Conservation (phyloP, 805 yeast species). For the Pichia rugopelliculosa region DNA sequence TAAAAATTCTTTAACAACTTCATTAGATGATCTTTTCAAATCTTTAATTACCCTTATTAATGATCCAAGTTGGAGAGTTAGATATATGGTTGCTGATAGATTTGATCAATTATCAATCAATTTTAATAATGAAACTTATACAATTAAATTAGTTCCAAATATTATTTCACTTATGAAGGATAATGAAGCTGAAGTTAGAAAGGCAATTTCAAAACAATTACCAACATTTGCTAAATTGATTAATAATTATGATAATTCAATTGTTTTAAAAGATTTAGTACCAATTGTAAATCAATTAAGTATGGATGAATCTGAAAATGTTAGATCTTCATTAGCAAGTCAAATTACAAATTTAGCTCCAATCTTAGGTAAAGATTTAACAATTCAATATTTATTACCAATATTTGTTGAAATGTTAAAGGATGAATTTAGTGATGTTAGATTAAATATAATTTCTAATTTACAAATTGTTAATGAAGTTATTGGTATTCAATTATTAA, state of each 20-base stretch:
- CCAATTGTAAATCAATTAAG: slow-evolving; percentile 81
- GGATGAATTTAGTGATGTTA: slow-evolving; percentile 95
- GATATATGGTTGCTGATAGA: slow-evolving; percentile 96
- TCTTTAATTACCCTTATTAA: slow-evolving; percentile 64
- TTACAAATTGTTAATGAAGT: slow-evolving; percentile 89
- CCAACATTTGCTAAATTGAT: slow-evolving; percentile 63
- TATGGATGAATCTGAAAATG: slow-evolving; percentile 87
- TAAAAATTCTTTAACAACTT: slow-evolving; percentile 25
- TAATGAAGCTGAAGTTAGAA: slow-evolving; percentile 93
- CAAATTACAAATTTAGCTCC: slow-evolving; percentile 85
- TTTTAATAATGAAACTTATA: slow-evolving; percentile 50
- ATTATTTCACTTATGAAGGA: slow-evolving; percentile 78
- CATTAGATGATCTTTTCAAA: slow-evolving; percentile 54
- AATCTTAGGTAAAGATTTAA: slow-evolving; percentile 72
- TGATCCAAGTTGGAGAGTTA: slow-evolving; percentile 96
- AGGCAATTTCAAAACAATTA: slow-evolving; percentile 86
- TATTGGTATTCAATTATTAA: slow-evolving; percentile 81
- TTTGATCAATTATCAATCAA: slow-evolving; percentile 66
- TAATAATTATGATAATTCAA: slow-evolving; percentile 31
- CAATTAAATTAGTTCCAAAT: slow-evolving; percentile 58
- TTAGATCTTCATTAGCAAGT: slow-evolving; percentile 85
- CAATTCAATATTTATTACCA: slow-evolving; percentile 77
- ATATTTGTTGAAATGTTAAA: slow-evolving; percentile 87
- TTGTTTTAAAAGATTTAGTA: slow-evolving; percentile 61
- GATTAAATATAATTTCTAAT: slow-evolving; percentile 88